These are phyloP conservation scores for Pulicaria dysenterica DNA, from an alignment of 129 eudicot species.

Conservation along the genomic window DNA sequence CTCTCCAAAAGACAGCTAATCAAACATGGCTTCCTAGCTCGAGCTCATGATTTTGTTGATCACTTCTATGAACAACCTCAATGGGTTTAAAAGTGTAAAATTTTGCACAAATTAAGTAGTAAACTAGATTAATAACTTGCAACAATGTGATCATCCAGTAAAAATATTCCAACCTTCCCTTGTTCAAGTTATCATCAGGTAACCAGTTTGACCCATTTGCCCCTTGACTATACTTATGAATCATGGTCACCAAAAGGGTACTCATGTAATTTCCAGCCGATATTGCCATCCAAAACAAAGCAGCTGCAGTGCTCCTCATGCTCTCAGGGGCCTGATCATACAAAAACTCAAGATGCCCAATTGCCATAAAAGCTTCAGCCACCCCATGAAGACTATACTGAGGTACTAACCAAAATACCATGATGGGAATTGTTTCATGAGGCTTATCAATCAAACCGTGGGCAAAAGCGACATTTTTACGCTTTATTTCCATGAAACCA, in stretches of 20 bases:
- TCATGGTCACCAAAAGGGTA: conserved; percentile 63
- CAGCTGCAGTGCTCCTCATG: conserved; percentile 80
- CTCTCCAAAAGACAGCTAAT: conserved; percentile 12
- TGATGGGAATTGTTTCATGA: conserved; percentile 45
- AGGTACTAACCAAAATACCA: conserved; percentile 72
- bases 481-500: conserved; percentile 64
- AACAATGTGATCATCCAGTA: conserved; percentile 75
- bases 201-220: conserved; percentile 71
- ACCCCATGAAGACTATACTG: conserved; percentile 77
- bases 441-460: conserved; percentile 49
- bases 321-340: conserved; percentile 94
- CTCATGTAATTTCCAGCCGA: conserved; percentile 74
- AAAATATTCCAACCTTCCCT: conserved; percentile 73
- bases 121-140: conserved; percentile 58
- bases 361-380: conserved; percentile 80
- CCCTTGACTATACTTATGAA: conserved; percentile 61
- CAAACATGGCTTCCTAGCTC: conserved; percentile 46
- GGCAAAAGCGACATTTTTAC: conserved; percentile 56
- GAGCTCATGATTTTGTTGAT: conserved; percentile 35
- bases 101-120: conserved; percentile 69
- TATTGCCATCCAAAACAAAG: conserved; percentile 72
- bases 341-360: conserved; percentile 80
- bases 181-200: conserved; percentile 67
- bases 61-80: conserved; percentile 34
- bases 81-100: conserved; percentile 70